A percentile compares a stretch with the other conserved stretches of the same genome.
Conservation (phyloP, 768 basidiomycete genomes). For the Trametes cinnabarina region DNA sequence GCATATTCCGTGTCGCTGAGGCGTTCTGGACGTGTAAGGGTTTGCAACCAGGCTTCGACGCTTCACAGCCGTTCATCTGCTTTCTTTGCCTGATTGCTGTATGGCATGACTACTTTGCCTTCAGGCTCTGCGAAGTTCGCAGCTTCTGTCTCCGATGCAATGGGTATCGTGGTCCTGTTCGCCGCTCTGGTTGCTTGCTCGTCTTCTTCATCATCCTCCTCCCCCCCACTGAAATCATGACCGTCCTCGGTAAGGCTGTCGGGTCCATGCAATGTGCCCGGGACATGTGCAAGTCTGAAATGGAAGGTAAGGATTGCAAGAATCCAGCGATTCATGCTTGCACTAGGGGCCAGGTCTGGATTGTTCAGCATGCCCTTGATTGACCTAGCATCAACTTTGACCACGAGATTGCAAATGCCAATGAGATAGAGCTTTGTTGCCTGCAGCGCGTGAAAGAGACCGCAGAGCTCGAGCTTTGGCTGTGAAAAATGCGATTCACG, state of each 20-base stretch:
- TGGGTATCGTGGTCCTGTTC: no score
- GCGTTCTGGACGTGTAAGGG: no score
- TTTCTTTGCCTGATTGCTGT: no score
- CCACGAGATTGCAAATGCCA: constrained; percentile 16
- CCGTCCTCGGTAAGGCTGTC: constrained; percentile 28
- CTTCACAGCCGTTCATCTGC: no score
- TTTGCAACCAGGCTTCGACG: no score
- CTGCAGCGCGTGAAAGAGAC: constrained; percentile 19
- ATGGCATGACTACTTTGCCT: no score
- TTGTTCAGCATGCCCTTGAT: constrained; percentile 35
- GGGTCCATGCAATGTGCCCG: constrained; percentile 8
- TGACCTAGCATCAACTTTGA: constrained; percentile 19
- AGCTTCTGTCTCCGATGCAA: no score
- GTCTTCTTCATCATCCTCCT: no score
- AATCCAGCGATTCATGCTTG: constrained; percentile 42
- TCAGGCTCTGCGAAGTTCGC: no score
- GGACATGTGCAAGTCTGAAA: constrained; percentile 37
- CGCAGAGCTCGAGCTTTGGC: constrained; percentile 29
- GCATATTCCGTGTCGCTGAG: no score
- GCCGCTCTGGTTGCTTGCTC: no score
- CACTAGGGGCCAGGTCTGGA: constrained; percentile 37
- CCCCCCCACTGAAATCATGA: no score
- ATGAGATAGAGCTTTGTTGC: constrained; percentile 25
- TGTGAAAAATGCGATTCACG: constrained; percentile 29
- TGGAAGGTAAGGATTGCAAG: constrained; percentile 35